Percentiles rank a stretch among this genome's conserved stretches.
These are phyloP conservation scores for Ceriops zippeliana DNA, from an alignment of 345 rosid genomes.

Conservation along the genomic window DNA sequence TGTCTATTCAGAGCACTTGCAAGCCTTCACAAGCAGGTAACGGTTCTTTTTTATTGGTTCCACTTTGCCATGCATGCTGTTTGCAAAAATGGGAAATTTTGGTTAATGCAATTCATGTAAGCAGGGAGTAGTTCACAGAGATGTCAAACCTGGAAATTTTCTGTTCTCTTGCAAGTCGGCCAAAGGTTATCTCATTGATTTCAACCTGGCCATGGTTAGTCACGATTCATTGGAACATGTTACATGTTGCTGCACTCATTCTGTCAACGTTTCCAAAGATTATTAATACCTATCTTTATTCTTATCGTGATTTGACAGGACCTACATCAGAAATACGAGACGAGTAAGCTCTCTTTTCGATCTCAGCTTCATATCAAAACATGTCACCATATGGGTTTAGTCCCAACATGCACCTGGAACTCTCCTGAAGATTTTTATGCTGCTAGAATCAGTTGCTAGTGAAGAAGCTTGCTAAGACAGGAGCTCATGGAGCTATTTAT, in stretches of 20 bases:
- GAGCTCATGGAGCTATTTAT: constrained; percentile 24
- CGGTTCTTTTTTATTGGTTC: constrained; percentile 1
- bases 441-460: background rate
- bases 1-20: constrained; percentile 88
- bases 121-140: constrained; percentile 91
- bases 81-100: background rate
- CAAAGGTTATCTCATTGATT: constrained; percentile 89
- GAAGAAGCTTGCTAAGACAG: background rate
- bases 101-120: constrained; percentile 9
- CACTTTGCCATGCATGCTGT: background rate
- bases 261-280: background rate
- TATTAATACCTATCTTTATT: constrained; percentile 9
- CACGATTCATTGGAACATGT: constrained; percentile 6
- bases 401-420: background rate
- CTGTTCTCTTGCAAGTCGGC: constrained; percentile 71
- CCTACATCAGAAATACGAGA: constrained; percentile 62
- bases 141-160: constrained; percentile 97
- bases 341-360: constrained; percentile 42
- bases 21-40: constrained; percentile 83
- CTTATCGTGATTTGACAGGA: constrained; percentile 48
- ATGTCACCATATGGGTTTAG: background rate
- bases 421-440: background rate
- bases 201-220: constrained; percentile 94
- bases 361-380: background rate
- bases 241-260: constrained; percentile 2